These are phyloP conservation scores for Pezicula neosporulosa DNA, from an alignment of 2,329 filamentous ascomycete species.

Conservation along the genomic window DNA sequence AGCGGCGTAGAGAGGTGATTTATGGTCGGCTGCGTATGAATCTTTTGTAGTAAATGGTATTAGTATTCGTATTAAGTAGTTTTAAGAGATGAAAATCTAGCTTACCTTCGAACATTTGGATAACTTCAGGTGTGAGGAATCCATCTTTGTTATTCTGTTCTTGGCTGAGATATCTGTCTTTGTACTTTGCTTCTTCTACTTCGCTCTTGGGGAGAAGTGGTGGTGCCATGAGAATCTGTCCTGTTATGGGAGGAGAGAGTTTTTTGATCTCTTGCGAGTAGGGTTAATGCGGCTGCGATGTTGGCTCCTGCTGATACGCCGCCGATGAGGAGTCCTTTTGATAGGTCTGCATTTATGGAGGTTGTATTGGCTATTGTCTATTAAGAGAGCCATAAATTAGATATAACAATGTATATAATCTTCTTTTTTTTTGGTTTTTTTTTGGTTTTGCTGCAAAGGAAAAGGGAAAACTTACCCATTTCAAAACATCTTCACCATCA, in stretches of 20 bases:
- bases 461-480: constrained; percentile 26
- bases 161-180: constrained; percentile 30
- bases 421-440: no score
- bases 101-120: constrained; percentile 16
- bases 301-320: constrained; percentile 41
- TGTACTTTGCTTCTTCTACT: constrained; percentile 29
- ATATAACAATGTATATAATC: neutral
- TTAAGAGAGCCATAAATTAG: neutral
- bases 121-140: constrained; percentile 23
- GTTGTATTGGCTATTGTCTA: constrained; percentile 31
- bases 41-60: neutral
- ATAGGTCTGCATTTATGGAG: constrained; percentile 33
- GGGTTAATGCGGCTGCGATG: constrained; percentile 31
- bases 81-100: neutral
- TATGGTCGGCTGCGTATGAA: neutral
- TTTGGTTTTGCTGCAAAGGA: neutral
- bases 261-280: constrained; percentile 33
- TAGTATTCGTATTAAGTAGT: neutral
- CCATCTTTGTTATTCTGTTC: constrained; percentile 35
- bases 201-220: constrained; percentile 15
- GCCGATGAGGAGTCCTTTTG: constrained; percentile 40
- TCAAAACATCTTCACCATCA: constrained; percentile 38
- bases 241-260: constrained; percentile 37
- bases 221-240: constrained; percentile 39
- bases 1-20: neutral